Conservation (phyloP, 2,329 filamentous ascomycete species). For the Thielaviopsis euricoi region DNA sequence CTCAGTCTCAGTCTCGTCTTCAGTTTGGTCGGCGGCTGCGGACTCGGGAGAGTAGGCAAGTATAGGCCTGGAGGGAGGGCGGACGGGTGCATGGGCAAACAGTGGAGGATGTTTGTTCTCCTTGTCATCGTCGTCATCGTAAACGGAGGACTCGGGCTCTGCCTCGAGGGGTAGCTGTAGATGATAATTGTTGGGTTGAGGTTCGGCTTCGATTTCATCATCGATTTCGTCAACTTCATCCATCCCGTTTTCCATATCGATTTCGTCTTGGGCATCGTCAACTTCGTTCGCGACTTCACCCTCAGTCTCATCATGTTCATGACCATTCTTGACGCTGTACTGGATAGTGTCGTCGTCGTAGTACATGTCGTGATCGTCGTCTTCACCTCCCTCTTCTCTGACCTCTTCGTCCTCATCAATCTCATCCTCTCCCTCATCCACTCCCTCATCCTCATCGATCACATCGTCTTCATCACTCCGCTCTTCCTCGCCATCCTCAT, state of each 20-base stretch:
- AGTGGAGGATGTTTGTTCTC: neutral
- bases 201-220: neutral
- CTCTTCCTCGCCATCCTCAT: neutral
- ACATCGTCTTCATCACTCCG: neutral
- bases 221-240: neutral
- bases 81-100: neutral
- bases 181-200: neutral
- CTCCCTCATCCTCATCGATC: neutral
- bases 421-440: slow-evolving; percentile 2
- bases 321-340: neutral
- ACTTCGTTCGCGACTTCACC: neutral
- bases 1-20: slow-evolving; percentile 10
- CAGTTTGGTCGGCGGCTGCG: neutral
- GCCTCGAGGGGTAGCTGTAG: neutral
- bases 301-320: neutral
- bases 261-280: neutral
- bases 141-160: neutral
- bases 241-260: neutral
- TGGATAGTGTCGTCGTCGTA: neutral
- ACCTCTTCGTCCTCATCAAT: neutral
- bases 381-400: neutral
- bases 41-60: neutral
- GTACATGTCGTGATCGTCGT: slow-evolving; percentile 5
- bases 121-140: neutral
- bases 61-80: neutral